phyloP scores from a whole-genome alignment of 257 asterid genomes.

The Jaltomata sinuosa region DNA sequence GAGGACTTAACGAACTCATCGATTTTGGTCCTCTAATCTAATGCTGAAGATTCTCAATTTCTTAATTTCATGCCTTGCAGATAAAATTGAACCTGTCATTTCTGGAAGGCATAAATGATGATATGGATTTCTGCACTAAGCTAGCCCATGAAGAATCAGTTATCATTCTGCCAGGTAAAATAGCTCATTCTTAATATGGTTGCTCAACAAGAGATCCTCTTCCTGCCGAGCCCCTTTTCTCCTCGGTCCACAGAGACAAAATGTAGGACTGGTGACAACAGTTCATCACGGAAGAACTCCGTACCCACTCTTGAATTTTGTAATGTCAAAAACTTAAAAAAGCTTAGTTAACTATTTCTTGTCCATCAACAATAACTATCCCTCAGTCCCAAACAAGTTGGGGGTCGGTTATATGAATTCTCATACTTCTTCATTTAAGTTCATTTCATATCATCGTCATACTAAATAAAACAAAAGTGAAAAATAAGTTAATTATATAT shows the following conservation, averaged over 20 bases:
- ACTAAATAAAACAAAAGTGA: too few relatives aligned
- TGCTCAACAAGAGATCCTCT: too few relatives aligned
- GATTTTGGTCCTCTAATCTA: neutral
- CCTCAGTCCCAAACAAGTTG: neutral
- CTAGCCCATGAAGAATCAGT: conserved; percentile 69
- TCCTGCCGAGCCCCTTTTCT: too few relatives aligned
- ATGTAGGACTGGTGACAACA: too few relatives aligned
- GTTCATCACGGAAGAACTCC: too few relatives aligned
- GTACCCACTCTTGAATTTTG: neutral
- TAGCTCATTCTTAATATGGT: neutral
- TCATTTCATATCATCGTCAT: too few relatives aligned
- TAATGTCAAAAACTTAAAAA: neutral
- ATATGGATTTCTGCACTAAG: conserved; percentile 51
- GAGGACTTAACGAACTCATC: neutral
- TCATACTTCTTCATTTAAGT: too few relatives aligned
- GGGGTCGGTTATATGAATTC: neutral
- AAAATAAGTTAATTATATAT: too few relatives aligned
- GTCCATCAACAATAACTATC: too few relatives aligned
- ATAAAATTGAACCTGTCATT: conserved; percentile 32
- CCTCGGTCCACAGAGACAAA: too few relatives aligned
- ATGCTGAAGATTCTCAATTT: neutral
- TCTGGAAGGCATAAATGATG: conserved; percentile 42
- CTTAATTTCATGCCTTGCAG: conserved; percentile 15
- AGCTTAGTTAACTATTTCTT: neutral
- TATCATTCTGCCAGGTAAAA: conserved; percentile 53